A percentile compares a stretch with the other conserved stretches of the same genome.
phyloP scores from a whole-genome alignment of 129 eudicot genomes.

The Rutidosis leptorrhynchoides region DNA sequence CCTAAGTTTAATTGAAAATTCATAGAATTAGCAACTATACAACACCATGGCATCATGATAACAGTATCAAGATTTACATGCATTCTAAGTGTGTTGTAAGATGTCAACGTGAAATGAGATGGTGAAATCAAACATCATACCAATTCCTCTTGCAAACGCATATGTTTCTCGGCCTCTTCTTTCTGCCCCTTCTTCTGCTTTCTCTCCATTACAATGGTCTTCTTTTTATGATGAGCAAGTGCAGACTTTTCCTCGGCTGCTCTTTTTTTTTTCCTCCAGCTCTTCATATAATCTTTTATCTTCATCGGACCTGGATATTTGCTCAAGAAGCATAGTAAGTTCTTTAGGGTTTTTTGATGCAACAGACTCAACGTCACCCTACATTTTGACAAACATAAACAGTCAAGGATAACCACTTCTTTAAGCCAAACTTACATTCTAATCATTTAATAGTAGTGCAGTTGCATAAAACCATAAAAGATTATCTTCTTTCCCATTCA shows the following conservation, averaged over 20 bases:
- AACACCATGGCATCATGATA: neutral
- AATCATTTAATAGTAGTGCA: neutral
- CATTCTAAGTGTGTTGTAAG: neutral
- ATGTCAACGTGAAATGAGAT: neutral
- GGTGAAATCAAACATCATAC: constrained; percentile 35
- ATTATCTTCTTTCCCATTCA: neutral
- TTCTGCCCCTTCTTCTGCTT: constrained; percentile 97
- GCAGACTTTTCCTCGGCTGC: constrained; percentile 88
- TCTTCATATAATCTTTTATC: constrained; percentile 79
- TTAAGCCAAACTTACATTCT: neutral
- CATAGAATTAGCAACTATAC: neutral
- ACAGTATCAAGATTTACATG: neutral
- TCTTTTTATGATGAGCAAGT: constrained; percentile 79
- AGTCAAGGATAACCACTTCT: constrained; percentile 18
- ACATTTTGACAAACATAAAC: constrained; percentile 22
- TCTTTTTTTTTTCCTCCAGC: constrained; percentile 74
- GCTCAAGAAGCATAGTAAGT: constrained; percentile 90
- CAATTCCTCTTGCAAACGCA: constrained; percentile 92
- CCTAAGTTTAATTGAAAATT: neutral
- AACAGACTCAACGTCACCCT: constrained; percentile 99
- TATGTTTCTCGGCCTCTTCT: constrained; percentile 95
- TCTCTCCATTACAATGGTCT: constrained; percentile 80
- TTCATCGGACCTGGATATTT: constrained; percentile 97
- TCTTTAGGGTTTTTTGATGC: constrained; percentile 96
- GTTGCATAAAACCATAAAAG: neutral